Evolutionary conservation across 768 basidiomycete genomes (phyloP), one percentile per base, ranked within the genome.

Genomic region (Russula vinacea): DNA sequence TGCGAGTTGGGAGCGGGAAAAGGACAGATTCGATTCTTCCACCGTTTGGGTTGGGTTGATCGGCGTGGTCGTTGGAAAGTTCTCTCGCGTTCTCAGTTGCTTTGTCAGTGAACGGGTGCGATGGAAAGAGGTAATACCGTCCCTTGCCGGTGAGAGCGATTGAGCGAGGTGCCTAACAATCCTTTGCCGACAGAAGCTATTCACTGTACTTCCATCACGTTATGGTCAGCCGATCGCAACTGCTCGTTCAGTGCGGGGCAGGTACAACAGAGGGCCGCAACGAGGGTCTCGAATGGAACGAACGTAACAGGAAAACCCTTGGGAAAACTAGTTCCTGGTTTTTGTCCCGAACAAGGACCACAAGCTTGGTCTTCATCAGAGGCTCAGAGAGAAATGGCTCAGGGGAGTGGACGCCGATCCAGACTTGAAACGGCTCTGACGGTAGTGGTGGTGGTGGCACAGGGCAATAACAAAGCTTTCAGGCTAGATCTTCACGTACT

Each of bases 31-130:
- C 35, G 1, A 7, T 59, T n/a, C 29, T 51, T 16, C 37, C 13
- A 35, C 8, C 16, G 11, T 17, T 54, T 24, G n/a, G 44, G 19
- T n/a, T n/a, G 44, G 44, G 10, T 44, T 54, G 60, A 45, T 61
- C 53, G 33, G 22, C 24, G 1, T 24, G 29, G 42, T 54, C 16
- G 10, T 5, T 14, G 42, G 42, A 19, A 33, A 17, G 40, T 60
- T 53, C 59, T 53, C 37, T 29, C 51, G 59, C 59, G 14, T 53
- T 17, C 7, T 60, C n/a, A 11, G 24, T 29, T n/a, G 33, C 26
- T 33, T 53, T 10, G 26, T 33, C 32, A 33, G 51, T 16, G 24
- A 14, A 6, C 10, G 9, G 3, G 16, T 33, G 32, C 13, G 16
- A 33, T 1, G 2, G 10, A 33, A 29, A 32, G 17, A 32, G 11